Conservation (phyloP, 495 filamentous ascomycete species). For the Sphaerosporella brunnea region DNA sequence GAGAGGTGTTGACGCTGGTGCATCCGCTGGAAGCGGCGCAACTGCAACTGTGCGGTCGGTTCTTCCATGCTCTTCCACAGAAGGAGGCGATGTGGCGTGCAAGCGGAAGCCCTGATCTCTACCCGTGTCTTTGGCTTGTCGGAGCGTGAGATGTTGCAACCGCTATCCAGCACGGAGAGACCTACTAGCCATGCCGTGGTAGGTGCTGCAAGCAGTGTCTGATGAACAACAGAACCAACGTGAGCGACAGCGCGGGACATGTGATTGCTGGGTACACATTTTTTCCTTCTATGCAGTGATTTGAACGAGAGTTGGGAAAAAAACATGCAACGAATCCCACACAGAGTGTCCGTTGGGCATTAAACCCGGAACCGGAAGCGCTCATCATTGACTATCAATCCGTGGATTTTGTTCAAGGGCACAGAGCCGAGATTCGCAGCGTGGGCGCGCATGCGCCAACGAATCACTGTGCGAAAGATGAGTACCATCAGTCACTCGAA, state of each 20-base stretch:
- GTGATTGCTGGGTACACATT: constrained; percentile 3
- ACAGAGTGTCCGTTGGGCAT: no score
- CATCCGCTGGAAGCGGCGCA: constrained; percentile 15
- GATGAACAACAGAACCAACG: constrained; percentile 28
- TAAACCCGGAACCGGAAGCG: no score
- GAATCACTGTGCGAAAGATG: no score
- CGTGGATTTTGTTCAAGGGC: no score
- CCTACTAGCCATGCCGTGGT: constrained; percentile 44
- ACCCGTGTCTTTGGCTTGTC: constrained; percentile 29
- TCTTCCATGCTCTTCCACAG: constrained; percentile 25
- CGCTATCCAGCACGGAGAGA: constrained; percentile 26
- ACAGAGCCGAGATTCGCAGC: no score
- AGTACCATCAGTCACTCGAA: no score
- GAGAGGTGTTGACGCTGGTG: constrained; percentile 11
- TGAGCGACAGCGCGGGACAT: constrained; percentile 10
- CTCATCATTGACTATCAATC: no score
- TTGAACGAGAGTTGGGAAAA: constrained; percentile 45
- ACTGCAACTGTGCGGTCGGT: constrained; percentile 8
- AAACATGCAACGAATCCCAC: no score
- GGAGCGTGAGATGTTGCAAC: constrained; percentile 35
- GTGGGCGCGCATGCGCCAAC: no score
- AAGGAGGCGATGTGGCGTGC: constrained; percentile 33
- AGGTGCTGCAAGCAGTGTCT: constrained; percentile 46
- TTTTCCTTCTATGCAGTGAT: constrained; percentile 35
- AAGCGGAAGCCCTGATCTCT: constrained; percentile 29